Evolutionary conservation across 129 eudicot species (phyloP), one percentile per base, ranked within the genome.

Genomic region (Flaveria bidentis): DNA sequence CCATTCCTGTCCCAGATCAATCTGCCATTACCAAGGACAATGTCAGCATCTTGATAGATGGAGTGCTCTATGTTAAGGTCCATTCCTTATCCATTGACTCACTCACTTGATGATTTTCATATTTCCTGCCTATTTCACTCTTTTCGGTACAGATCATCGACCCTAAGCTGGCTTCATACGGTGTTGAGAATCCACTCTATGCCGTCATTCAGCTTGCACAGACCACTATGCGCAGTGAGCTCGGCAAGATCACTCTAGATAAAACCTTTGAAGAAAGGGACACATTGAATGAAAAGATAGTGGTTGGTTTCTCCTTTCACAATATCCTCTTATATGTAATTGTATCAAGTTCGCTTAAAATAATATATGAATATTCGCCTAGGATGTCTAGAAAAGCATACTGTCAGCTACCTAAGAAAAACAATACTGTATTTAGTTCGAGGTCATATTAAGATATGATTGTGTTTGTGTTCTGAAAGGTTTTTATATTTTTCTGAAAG

Each of bases 161-260:
- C 78, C 93, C 99, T 6, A 72, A 76, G 68, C 70, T 89, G 84
- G 97, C 97, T 11, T 94, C 99, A 0, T 94, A 94, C 73, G 97
- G 99, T 1, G 97, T 91, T 23, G 93, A 91, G 76, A 89, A 91
- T 76, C 97, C 92, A 5, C 76, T 91, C 12, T 89, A 80, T 84
- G 99, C 97, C 0, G 93, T 94, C 39, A 87, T 86, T 76, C 99
- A 91, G 80, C 93, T 94, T 23, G 97, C 99, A 9, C 99, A 94
- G 81, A 91, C 97, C 20, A 89, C 96, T 47, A 94, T 94, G 99
- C 91, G 97, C n/a, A 94, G 99, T 85, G 97, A 89, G 78, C 89
- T 94, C 58, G 97, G 99, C 71, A 94, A 94, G 76, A 91, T 94
- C 78, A 89, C 96, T 1, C 83, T 86, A 15, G 99, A 94, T 84